Base-by-base conservation (phyloP, 2,329 filamentous ascomycete species). In the Ceratocystiopsis brevicomis region DNA sequence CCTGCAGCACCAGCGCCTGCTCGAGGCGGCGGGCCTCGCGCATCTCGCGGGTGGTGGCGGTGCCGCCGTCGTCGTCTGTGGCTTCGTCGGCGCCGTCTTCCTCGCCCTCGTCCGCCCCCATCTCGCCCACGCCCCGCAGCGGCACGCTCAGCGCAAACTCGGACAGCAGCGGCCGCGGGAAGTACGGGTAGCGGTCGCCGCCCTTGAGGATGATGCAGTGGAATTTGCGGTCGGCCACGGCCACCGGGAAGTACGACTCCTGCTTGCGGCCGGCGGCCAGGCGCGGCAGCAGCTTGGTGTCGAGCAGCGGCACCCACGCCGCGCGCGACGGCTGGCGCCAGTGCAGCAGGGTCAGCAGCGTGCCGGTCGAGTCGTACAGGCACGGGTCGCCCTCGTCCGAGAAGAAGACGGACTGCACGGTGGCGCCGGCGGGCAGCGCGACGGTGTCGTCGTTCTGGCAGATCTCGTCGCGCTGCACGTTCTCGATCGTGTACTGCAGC, bases 141-240 rank as follows among this genome's bases (percentile, higher is more conserved):
- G 92, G 90, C 16, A 98, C 73, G 38, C 79, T 76, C 57, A 98
- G 93, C 40, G 86, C 83, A 56, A 98, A 98, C 58, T 98, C 90
- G 37, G 80, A 87, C 34, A 98, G 77, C 35, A 95, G 66, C 2
- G 85, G 87, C 11, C 82, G 78, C 12, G 85, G 90, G 62, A 88
- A 96, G 64, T 90, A 95, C 0, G 88, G 87, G 55, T 95, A 84
- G 55, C 80, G 74, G 56, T 98, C 90, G 34, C 81, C 82, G 49
- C 90, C 90, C 63, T 98, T 98, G 56, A 98, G 77, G 53, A 98
- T 96, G 61, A 98, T 95, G 64, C 92, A 98, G 67, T 96, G 88
- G 61, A 98, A 98, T 55, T 81, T 88, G 54, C 81, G 72, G 53
- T 87, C 77, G 3, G 88, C 85, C 1, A 96, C 87, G 1, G 90